These are phyloP conservation scores for Phytophthora citricola DNA, from an alignment of 352 stramenopile species.

Conservation along the genomic window DNA sequence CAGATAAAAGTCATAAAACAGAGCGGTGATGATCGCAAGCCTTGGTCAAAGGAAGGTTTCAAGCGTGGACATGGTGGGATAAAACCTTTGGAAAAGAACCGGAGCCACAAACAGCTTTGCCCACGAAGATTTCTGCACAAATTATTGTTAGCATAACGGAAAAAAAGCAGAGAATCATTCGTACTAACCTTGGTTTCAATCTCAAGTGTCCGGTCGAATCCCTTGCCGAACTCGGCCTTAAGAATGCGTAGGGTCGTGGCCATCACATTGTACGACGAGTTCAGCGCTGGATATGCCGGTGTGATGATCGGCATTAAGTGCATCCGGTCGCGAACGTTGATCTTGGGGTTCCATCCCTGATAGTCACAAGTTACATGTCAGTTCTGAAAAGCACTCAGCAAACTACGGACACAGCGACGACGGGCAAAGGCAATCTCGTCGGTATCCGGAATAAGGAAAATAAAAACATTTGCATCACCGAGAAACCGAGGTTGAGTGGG, in stretches of 20 bases:
- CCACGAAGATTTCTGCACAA: conserved; percentile 75
- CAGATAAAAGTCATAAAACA: conserved; percentile 20
- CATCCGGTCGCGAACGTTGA: conserved; percentile 81
- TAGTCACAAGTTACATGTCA: conserved; percentile 19
- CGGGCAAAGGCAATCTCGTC: conserved; percentile 1
- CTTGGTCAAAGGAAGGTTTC: not conserved
- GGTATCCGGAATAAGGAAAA: conserved; percentile 2
- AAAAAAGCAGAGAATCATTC: not conserved
- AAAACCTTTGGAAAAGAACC: conserved; percentile 81
- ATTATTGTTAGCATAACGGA: conserved; percentile 9
- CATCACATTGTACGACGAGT: conserved; percentile 98
- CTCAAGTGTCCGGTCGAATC: conserved; percentile 63
- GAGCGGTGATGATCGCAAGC: conserved; percentile 2
- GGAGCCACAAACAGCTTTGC: conserved; percentile 76
- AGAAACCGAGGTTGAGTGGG: conserved; percentile 58
- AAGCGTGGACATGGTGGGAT: not conserved
- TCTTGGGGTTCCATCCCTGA: conserved; percentile 91
- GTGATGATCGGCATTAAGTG: conserved; percentile 99
- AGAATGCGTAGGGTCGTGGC: conserved; percentile 92
- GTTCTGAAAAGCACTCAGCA: conserved; percentile 3
- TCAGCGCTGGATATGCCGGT: conserved; percentile 97
- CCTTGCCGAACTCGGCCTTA: conserved; percentile 88
- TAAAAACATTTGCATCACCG: conserved; percentile 51
- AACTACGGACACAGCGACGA: conserved; percentile 7
- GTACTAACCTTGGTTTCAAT: conserved; percentile 84